Base-by-base conservation (phyloP, 495 filamentous ascomycete genomes). In the Paragyromitra xinjiangensis region DNA sequence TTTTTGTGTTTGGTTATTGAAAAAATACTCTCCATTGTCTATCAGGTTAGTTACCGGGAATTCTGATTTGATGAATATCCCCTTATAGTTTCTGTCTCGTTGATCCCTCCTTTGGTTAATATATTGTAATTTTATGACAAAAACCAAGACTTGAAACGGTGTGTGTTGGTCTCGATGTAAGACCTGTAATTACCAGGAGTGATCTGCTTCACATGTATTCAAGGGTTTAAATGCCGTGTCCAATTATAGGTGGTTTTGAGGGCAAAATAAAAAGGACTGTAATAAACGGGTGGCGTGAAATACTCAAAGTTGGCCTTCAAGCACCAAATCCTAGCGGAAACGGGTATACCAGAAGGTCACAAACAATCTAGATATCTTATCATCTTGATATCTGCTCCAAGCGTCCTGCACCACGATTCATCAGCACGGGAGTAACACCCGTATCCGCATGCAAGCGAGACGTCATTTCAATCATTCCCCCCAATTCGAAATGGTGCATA, bases 371-470 rank as follows among this genome's bases (percentile, higher is more conserved):
- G 24, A 9, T 29, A 58, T 58, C 55, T 58, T 58, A 58, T 58
- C 26, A 29, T 34, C 24, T 8, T n/a, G 22, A 12, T 29, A 58
- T 34, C 55, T 26, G 24, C 55, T 14, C 29, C 29, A 8, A 58
- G 55, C 9, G 19, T 58, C 14, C 55, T 58, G 26, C 55, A 58
- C 55, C 22, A 58, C 19, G 55, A 58, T 58, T 58, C 55, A 58
- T 58, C 22, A 34, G 55, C 22, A 24, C 55, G 55, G 55, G 22
- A 34, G 55, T 58, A 58, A 58, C 8, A 29, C 55, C 55, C 55
- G 55, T 29, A 58, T 58, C 55, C 24, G 55, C 55, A 58, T 29
- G 55, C 55, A 58, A 58, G 55, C 14, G 26, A 34, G 26, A 26
- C 55, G 11, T 58, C 55, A 58, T 29, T 58, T 58, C 29, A 34